Percentiles rank a stretch among this genome's conserved stretches.
phyloP scores from a whole-genome alignment of 805 yeast genomes.

The Lachancea lanzarotensis region DNA sequence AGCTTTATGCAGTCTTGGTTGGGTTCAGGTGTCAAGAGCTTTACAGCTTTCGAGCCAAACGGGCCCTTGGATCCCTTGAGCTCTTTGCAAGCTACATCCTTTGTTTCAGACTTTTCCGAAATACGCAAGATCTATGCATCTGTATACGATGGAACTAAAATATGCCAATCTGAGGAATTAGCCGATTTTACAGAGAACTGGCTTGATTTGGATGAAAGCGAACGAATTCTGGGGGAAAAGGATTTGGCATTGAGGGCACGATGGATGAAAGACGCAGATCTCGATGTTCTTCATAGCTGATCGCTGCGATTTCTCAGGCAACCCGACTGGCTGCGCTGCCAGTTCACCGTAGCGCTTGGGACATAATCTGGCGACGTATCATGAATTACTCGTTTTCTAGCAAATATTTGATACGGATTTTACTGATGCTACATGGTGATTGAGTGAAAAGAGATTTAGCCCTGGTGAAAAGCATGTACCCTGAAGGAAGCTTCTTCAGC shows the following conservation, averaged over 20 bases:
- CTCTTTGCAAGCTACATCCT: slow-evolving; percentile 3
- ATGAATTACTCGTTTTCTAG: no score
- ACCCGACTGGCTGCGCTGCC: no score
- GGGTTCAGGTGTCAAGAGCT: neutral
- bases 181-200: slow-evolving; percentile 22
- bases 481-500: no score
- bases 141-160: slow-evolving; percentile 14
- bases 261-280: neutral
- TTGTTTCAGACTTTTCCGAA: slow-evolving; percentile 17
- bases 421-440: no score
- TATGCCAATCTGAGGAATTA: slow-evolving; percentile 18
- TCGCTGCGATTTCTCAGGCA: no score
- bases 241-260: neutral
- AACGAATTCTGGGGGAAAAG: neutral
- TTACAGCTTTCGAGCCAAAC: slow-evolving; percentile 10
- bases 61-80: slow-evolving; percentile 8
- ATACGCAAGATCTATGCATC: slow-evolving; percentile 16
- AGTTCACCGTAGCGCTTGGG: no score
- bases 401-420: no score
- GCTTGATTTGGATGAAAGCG: slow-evolving; percentile 16
- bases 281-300: slow-evolving; percentile 2
- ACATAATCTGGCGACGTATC: no score
- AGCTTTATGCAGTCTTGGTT: neutral
- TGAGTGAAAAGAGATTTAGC: no score
- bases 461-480: no score